Conservation (phyloP, 768 basidiomycete genomes). For the Trametes maxima region DNA sequence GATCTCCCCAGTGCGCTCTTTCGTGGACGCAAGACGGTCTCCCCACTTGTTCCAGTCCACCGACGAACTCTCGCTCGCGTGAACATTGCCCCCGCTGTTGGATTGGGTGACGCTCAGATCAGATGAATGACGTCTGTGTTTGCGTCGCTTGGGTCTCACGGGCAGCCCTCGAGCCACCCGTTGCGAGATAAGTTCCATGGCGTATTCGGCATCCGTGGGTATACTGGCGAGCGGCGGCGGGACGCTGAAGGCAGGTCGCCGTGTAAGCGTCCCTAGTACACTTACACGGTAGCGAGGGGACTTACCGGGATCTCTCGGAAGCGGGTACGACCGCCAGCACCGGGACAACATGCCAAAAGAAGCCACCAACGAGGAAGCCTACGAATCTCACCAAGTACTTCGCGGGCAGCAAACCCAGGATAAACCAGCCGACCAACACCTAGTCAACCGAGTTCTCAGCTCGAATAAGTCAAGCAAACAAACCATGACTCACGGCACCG, state of each 20-base stretch:
- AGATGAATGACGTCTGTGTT: not conserved
- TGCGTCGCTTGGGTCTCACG: constrained; percentile 37
- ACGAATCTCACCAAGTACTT: constrained; percentile 50
- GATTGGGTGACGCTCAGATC: not conserved
- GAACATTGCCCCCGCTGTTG: not conserved
- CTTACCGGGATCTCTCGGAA: constrained; percentile 49
- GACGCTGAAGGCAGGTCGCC: constrained; percentile 29
- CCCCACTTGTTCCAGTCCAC: constrained; percentile 64
- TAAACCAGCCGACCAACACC: constrained; percentile 42
- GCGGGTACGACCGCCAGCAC: constrained; percentile 54
- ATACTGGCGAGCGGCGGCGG: constrained; percentile 47
- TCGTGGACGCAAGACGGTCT: constrained; percentile 47
- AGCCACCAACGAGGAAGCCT: constrained; percentile 49
- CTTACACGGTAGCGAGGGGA: not conserved
- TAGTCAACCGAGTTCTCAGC: constrained; percentile 28
- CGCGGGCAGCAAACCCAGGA: constrained; percentile 50
- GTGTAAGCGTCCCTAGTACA: not conserved
- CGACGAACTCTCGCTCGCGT: constrained; percentile 16
- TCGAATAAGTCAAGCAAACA: not conserved
- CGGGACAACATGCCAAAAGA: constrained; percentile 68
- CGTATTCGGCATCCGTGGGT: constrained; percentile 71
- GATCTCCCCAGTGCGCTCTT: constrained; percentile 43
- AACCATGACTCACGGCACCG: constrained; percentile 41
- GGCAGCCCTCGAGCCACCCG: constrained; percentile 59
- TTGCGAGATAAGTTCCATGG: constrained; percentile 67